phyloP scores from a whole-genome alignment of 345 rosid genomes.

The Camelina laxa region DNA sequence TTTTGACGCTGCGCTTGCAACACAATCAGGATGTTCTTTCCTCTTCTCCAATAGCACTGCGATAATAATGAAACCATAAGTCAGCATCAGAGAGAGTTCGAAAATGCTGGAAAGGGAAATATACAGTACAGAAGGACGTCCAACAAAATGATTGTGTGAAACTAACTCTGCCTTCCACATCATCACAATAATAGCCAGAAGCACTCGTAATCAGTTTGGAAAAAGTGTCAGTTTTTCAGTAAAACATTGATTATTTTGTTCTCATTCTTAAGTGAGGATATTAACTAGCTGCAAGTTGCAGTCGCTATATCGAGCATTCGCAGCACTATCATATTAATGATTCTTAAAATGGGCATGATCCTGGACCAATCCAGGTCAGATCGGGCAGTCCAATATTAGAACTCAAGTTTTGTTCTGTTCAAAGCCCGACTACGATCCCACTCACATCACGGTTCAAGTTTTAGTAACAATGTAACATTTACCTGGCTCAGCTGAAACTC shows the following conservation, averaged over 20 bases:
- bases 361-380: conserved; percentile 9
- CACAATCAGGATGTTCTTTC: conserved; percentile 52
- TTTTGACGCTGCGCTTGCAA: conserved; percentile 45
- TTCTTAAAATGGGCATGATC: conserved; percentile 11
- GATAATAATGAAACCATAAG: conserved; percentile 36
- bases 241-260: conserved; percentile 1
- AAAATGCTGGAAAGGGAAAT: background rate
- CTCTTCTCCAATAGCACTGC: conserved; percentile 60
- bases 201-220: conserved; percentile 13
- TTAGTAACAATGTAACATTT: conserved; percentile 24
- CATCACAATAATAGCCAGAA: conserved; percentile 17
- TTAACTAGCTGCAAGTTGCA: conserved; percentile 15
- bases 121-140: conserved; percentile 9
- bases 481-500: conserved; percentile 47
- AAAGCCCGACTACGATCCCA: conserved; percentile 15
- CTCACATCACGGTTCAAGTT: conserved; percentile 14
- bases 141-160: background rate
- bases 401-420: conserved; percentile 3
- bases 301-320: background rate
- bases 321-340: conserved; percentile 12
- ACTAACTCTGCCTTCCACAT: conserved; percentile 8
- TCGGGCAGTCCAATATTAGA: background rate
- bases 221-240: background rate
- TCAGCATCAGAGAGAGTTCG: conserved; percentile 15
- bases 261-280: background rate